phyloP scores from a whole-genome alignment of 768 basidiomycete genomes.

The Boletus edulis region DNA sequence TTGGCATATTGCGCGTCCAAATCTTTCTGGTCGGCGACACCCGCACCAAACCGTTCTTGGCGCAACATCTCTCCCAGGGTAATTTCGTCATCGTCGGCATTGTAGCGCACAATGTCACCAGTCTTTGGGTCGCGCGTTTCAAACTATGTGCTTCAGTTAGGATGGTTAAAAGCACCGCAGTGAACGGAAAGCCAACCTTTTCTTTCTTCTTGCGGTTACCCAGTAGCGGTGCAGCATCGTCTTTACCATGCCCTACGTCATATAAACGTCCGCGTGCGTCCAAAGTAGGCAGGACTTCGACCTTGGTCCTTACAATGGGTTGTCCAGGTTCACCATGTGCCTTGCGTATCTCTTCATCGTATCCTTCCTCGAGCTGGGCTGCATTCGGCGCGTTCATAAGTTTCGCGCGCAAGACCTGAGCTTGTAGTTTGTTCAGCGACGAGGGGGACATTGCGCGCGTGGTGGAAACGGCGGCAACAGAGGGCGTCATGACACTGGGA shows the following conservation, averaged over 20 bases:
- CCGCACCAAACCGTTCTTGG: constrained; percentile 88
- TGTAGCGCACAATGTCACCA: constrained; percentile 84
- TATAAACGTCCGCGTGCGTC: constrained; percentile 85
- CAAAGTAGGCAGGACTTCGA: constrained; percentile 87
- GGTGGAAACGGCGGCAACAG: constrained; percentile 31
- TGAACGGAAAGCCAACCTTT: constrained; percentile 41
- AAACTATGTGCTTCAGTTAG: constrained; percentile 43
- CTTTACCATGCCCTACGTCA: constrained; percentile 82
- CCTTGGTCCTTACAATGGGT: constrained; percentile 49
- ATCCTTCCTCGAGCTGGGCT: constrained; percentile 75
- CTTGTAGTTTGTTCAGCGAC: constrained; percentile 89
- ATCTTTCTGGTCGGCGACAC: constrained; percentile 87
- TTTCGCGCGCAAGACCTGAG: constrained; percentile 88
- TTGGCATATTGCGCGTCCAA: constrained; percentile 87
- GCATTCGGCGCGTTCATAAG: constrained; percentile 81
- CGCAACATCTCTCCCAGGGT: constrained; percentile 90
- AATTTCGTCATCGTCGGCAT: constrained; percentile 85
- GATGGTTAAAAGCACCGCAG: neutral
- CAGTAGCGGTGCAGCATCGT: constrained; percentile 47
- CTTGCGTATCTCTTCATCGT: constrained; percentile 64
- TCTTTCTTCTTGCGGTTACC: constrained; percentile 83
- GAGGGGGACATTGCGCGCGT: constrained; percentile 63
- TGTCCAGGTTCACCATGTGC: constrained; percentile 43
- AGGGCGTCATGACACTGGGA: constrained; percentile 87
- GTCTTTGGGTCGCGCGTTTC: constrained; percentile 90